Percentiles rank a stretch among this genome's conserved stretches.
Conservation (phyloP, 2,329 filamentous ascomycete genomes). For the Dothidotthia symphoricarpi region DNA sequence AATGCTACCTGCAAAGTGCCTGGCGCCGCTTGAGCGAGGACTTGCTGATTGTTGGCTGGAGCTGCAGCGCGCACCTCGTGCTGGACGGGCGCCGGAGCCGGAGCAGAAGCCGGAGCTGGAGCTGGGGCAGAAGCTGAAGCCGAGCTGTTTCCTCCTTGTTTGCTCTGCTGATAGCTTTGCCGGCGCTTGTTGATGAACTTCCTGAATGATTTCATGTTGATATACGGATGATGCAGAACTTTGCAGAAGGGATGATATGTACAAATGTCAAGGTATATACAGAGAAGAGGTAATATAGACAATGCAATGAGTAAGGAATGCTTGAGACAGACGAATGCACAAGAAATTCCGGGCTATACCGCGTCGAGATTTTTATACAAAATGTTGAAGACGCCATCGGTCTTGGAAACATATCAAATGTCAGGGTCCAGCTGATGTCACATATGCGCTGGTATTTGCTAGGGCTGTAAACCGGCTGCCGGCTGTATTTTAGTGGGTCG, state of each 20-base stretch:
- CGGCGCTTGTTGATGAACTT: conserved; percentile 29
- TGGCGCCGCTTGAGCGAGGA: conserved; percentile 20
- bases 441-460: conserved; percentile 18
- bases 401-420: conserved; percentile 16
- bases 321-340: conserved; percentile 5
- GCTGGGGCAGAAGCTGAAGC: not conserved
- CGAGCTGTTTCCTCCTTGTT: conserved; percentile 1
- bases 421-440: conserved; percentile 35
- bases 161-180: conserved; percentile 14
- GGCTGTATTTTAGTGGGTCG: not conserved
- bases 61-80: conserved; percentile 1
- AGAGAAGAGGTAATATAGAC: conserved; percentile 4
- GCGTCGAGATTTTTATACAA: conserved; percentile 19
- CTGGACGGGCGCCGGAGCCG: conserved; percentile 1
- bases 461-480: conserved; percentile 19
- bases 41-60: conserved; percentile 22
- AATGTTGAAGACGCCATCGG: conserved; percentile 7
- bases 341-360: conserved; percentile 5
- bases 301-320: conserved; percentile 2
- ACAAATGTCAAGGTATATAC: too few relatives aligned
- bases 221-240: conserved; percentile 6
- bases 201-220: conserved; percentile 27
- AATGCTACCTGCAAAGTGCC: conserved; percentile 60
- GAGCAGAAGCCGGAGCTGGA: not conserved
- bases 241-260: conserved; percentile 1